Conservation (phyloP, 2,329 filamentous ascomycete genomes). For the Ustilaginoidea virens region DNA sequence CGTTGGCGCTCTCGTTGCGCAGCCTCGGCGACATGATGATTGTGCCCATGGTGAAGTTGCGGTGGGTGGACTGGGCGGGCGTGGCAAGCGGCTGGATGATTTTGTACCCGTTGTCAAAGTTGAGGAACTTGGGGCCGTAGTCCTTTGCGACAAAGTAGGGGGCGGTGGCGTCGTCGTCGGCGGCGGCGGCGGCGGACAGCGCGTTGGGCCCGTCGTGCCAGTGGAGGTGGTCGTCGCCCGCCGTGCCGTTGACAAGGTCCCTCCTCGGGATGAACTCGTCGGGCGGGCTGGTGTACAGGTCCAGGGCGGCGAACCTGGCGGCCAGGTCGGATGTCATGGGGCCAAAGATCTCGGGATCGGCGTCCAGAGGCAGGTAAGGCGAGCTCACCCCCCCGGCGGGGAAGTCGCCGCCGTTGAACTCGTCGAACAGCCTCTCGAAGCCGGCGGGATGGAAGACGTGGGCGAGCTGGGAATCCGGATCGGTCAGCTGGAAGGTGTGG, state of each 20-base stretch:
- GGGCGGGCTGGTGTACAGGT: conserved; percentile 6
- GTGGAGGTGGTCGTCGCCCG: conserved; percentile 4
- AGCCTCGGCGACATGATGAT: conserved; percentile 8
- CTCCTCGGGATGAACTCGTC: conserved; percentile 7
- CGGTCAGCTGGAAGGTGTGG: conserved; percentile 11
- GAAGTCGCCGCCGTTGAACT: conserved; percentile 6
- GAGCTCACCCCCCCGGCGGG: conserved; percentile 4
- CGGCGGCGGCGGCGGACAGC: no score
- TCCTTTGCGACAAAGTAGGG: conserved; percentile 11
- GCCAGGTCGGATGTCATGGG: conserved; percentile 6
- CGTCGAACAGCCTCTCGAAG: conserved; percentile 10
- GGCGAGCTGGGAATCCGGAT: conserved; percentile 9
- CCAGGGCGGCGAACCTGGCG: conserved; percentile 4
- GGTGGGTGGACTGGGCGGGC: conserved; percentile 4
- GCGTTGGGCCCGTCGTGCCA: conserved; percentile 10
- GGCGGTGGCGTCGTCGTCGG: conserved; percentile 1
- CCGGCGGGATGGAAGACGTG: conserved; percentile 11
- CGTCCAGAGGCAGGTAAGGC: conserved; percentile 6
- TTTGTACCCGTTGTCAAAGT: conserved; percentile 9
- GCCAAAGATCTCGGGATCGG: conserved; percentile 7
- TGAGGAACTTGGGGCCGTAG: conserved; percentile 10
- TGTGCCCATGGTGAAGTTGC: conserved; percentile 10
- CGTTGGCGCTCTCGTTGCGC: conserved; percentile 5
- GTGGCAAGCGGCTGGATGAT: conserved; percentile 9
- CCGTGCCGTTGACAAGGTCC: conserved; percentile 10